Evolutionary conservation across 2,329 filamentous ascomycete species (phyloP).

Genomic region (Aspergillus brunneoviolaceus): DNA sequence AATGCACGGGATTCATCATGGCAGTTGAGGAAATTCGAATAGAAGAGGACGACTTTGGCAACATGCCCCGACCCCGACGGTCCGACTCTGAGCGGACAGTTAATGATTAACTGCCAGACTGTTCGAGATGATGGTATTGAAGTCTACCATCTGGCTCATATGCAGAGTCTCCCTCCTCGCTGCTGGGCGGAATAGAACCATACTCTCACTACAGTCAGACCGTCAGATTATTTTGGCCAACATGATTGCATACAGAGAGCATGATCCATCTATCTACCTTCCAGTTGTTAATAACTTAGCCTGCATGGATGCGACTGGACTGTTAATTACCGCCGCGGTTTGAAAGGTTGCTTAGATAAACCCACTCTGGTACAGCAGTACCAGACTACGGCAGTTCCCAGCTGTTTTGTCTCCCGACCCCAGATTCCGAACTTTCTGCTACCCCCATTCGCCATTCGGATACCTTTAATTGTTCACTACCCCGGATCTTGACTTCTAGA

Average conservation of each 20-base stretch:
- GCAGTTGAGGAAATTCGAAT: background rate
- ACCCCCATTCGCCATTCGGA: background rate
- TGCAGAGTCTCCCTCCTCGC: background rate
- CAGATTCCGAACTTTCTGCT: conserved; percentile 15
- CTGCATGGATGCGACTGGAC: background rate
- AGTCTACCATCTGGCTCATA: background rate
- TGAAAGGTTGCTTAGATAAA: background rate
- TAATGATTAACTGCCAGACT: background rate
- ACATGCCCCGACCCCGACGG: background rate
- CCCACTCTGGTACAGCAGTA: too few relatives aligned
- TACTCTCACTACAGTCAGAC: background rate
- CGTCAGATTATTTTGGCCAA: too few relatives aligned
- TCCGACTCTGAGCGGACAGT: background rate
- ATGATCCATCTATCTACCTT: background rate
- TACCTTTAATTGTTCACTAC: conserved; percentile 12
- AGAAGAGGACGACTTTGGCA: background rate
- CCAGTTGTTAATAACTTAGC: background rate
- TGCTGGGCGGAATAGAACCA: background rate
- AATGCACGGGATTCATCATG: background rate
- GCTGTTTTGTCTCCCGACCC: conserved; percentile 25
- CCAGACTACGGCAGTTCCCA: conserved; percentile 12
- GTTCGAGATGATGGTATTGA: background rate
- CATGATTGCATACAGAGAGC: background rate
- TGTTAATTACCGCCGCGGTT: background rate
- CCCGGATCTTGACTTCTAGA: background rate